These are phyloP conservation scores for Chromera velia DNA, from an alignment of 73 alveolate species.

Conservation along the genomic window DNA sequence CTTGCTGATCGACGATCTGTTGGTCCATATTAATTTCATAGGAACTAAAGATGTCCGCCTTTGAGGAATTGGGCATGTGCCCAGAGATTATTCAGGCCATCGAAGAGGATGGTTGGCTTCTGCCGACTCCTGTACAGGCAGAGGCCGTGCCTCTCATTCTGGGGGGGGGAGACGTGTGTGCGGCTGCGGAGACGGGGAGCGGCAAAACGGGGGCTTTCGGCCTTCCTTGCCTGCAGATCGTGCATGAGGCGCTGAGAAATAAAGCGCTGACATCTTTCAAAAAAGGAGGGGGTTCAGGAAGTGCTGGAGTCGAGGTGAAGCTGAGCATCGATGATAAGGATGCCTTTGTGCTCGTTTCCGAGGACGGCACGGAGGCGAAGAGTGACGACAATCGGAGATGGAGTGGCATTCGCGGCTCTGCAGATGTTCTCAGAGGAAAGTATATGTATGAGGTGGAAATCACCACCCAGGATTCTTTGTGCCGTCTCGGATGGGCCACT, in stretches of 20 bases:
- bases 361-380: constrained; percentile 42
- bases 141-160: constrained; percentile 45
- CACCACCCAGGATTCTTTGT: background rate
- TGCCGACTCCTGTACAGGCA: constrained; percentile 46
- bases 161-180: constrained; percentile 34
- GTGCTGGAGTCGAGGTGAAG: background rate
- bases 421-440: constrained; percentile 30
- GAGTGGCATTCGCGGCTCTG: constrained; percentile 36
- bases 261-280: background rate
- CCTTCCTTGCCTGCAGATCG: constrained; percentile 40
- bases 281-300: background rate
- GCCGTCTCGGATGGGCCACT: constrained; percentile 24
- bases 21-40: no score
- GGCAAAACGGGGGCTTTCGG: constrained; percentile 51
- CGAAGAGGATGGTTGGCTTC: constrained; percentile 46
- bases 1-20: no score
- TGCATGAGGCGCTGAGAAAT: constrained; percentile 35
- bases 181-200: constrained; percentile 44
- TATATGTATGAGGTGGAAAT: background rate
- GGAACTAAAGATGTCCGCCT: constrained; percentile 46
- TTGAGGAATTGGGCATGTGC: constrained; percentile 44
- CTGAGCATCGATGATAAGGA: constrained; percentile 10
- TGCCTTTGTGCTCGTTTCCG: constrained; percentile 38
- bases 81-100: constrained; percentile 41
- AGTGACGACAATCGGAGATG: constrained; percentile 38